These are phyloP conservation scores for Pisolithus thermaeus DNA, from an alignment of 1,284 basidiomycete species.

Conservation along the genomic window DNA sequence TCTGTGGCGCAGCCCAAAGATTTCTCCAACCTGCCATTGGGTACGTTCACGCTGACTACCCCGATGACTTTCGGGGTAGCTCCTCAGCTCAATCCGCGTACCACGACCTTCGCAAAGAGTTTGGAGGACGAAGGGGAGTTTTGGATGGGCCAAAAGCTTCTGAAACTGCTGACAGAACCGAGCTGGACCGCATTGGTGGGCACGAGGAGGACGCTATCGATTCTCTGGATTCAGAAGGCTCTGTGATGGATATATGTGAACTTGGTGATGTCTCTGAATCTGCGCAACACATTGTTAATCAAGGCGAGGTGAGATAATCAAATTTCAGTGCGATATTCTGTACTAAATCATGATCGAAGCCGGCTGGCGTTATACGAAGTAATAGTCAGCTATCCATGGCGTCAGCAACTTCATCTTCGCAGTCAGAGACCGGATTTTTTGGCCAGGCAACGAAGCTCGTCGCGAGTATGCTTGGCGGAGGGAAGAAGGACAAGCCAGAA, in stretches of 20 bases:
- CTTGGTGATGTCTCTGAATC: conserved; percentile 35
- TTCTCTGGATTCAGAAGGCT: conserved; percentile 24
- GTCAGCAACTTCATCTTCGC: conserved; percentile 46
- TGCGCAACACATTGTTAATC: conserved; percentile 34
- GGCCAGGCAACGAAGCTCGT: conserved; percentile 63
- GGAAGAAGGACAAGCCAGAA: conserved; percentile 61
- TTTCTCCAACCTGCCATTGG: conserved; percentile 27
- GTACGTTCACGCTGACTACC: conserved; percentile 37
- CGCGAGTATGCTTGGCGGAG: conserved; percentile 55
- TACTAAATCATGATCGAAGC: conserved; percentile 7
- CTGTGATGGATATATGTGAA: conserved; percentile 33
- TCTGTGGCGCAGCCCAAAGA: conserved; percentile 20
- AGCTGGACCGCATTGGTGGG: conserved; percentile 16
- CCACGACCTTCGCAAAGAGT: not conserved
- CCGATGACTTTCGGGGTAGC: conserved; percentile 42
- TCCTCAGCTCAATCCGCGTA: conserved; percentile 22
- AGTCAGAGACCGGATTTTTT: conserved; percentile 55
- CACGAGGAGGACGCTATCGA: conserved; percentile 32
- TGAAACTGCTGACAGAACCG: conserved; percentile 7
- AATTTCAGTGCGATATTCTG: not conserved
- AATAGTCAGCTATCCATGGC: conserved; percentile 50
- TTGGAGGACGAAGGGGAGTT: not conserved
- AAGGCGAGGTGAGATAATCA: conserved; percentile 32
- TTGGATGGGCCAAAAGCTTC: conserved; percentile 6
- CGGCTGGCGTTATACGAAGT: conserved; percentile 22